Evolutionary conservation across 2,329 filamentous ascomycete species (phyloP).

Genomic region (Bipolaris gigantea): DNA sequence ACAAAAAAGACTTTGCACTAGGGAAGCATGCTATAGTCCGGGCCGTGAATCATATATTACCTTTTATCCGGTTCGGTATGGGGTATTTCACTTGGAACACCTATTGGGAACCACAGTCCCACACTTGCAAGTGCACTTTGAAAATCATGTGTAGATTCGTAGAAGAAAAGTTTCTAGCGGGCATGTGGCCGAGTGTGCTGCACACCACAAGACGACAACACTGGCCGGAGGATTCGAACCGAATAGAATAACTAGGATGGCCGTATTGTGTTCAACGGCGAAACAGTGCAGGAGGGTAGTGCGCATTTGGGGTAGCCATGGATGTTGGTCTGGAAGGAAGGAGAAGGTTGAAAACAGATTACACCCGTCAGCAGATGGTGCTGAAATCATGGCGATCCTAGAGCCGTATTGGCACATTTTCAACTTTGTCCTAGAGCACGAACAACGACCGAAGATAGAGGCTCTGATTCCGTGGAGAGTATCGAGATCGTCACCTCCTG

Average conservation of each 20-base stretch:
- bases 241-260: not conserved
- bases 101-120: not conserved
- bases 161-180: not conserved
- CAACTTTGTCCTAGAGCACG: conserved; percentile 2
- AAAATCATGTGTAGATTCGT: not conserved
- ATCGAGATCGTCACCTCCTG: not conserved
- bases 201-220: not conserved
- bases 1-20: not conserved
- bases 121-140: not conserved
- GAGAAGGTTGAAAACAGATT: not conserved
- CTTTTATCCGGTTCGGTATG: not conserved
- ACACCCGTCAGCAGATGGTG: not conserved
- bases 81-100: not conserved
- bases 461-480: not conserved
- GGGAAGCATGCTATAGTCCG: not conserved
- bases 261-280: no score
- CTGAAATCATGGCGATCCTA: not conserved
- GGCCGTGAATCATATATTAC: not conserved
- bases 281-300: no score
- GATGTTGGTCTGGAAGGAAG: not conserved
- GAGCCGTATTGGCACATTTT: conserved; percentile 7
- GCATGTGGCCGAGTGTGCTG: not conserved
- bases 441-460: not conserved
- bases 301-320: not conserved
- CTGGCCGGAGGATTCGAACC: not conserved